Evolutionary conservation across 2,329 filamentous ascomycete genomes (phyloP).

Genomic region (Karstenula rhodostoma): DNA sequence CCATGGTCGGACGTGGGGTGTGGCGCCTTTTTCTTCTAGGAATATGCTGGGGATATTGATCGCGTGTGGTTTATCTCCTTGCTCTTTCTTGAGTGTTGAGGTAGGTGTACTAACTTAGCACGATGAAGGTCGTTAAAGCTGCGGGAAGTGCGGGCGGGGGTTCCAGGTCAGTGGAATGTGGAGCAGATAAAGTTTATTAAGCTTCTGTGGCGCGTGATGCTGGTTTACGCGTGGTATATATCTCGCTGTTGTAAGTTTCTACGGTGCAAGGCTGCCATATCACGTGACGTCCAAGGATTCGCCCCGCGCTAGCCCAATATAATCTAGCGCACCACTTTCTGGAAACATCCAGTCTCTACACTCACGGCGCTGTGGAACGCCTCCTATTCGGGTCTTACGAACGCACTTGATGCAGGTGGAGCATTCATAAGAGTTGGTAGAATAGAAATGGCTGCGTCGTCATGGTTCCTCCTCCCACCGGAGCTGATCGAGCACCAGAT

Average conservation of each 20-base stretch:
- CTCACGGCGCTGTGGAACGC: background rate
- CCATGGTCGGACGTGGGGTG: conserved; percentile 57
- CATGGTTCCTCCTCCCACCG: conserved; percentile 31
- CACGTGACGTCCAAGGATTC: conserved; percentile 3
- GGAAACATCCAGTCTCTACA: background rate
- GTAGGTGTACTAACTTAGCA: background rate
- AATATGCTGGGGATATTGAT: no score
- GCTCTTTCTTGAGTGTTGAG: background rate
- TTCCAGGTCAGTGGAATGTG: background rate
- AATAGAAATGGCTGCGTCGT: conserved; percentile 7
- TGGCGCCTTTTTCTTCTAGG: background rate
- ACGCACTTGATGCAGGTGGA: background rate
- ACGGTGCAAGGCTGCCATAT: conserved; percentile 1
- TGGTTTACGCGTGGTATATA: background rate
- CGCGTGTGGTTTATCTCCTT: background rate
- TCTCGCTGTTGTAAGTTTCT: background rate
- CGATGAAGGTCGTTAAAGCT: no score
- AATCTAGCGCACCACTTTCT: background rate
- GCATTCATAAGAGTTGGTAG: background rate
- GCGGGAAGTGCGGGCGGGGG: background rate
- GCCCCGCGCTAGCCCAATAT: conserved; percentile 5
- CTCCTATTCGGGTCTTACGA: background rate
- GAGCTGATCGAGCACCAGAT: conserved; percentile 39
- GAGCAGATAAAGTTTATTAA: background rate
- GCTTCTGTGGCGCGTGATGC: background rate